Conservation (phyloP, 768 basidiomycete species). For the Hypholoma fasciculare region DNA sequence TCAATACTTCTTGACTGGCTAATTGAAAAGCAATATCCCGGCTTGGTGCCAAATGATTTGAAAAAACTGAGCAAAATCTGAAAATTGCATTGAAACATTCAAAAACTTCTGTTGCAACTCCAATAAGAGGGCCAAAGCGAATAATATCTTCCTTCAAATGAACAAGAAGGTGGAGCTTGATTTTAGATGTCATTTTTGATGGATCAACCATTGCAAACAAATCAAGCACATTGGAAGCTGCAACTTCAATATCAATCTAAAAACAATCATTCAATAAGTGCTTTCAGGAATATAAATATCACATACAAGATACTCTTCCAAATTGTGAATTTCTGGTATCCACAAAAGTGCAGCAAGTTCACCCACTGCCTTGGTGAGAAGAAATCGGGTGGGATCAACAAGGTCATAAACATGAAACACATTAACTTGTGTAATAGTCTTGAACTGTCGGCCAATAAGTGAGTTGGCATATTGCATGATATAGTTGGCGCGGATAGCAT, state of each 20-base stretch:
- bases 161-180: slow-evolving; percentile 34
- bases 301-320: slow-evolving; percentile 33
- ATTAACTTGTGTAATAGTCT: slow-evolving; percentile 34
- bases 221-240: slow-evolving; percentile 36
- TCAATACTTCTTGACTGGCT: slow-evolving; percentile 26
- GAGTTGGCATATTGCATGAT: slow-evolving; percentile 44
- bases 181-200: slow-evolving; percentile 31
- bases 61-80: slow-evolving; percentile 35
- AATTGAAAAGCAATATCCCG: slow-evolving; percentile 37
- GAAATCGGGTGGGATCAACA: slow-evolving; percentile 19
- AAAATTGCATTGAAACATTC: slow-evolving; percentile 46
- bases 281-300: slow-evolving; percentile 22
- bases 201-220: slow-evolving; percentile 31
- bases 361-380: slow-evolving; percentile 30
- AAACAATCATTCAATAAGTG: neutral
- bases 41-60: slow-evolving; percentile 44
- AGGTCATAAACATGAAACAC: slow-evolving; percentile 40
- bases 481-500: slow-evolving; percentile 35
- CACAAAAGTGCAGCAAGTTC: slow-evolving; percentile 38
- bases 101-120: slow-evolving; percentile 32
- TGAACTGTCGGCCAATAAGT: slow-evolving; percentile 42
- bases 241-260: slow-evolving; percentile 13
- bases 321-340: slow-evolving; percentile 37
- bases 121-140: slow-evolving; percentile 27
- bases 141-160: slow-evolving; percentile 33